Percentiles rank a stretch among this genome's conserved stretches.
These are phyloP conservation scores for Peribolospora baueri DNA, from an alignment of 768 basidiomycete species.

Conservation along the genomic window DNA sequence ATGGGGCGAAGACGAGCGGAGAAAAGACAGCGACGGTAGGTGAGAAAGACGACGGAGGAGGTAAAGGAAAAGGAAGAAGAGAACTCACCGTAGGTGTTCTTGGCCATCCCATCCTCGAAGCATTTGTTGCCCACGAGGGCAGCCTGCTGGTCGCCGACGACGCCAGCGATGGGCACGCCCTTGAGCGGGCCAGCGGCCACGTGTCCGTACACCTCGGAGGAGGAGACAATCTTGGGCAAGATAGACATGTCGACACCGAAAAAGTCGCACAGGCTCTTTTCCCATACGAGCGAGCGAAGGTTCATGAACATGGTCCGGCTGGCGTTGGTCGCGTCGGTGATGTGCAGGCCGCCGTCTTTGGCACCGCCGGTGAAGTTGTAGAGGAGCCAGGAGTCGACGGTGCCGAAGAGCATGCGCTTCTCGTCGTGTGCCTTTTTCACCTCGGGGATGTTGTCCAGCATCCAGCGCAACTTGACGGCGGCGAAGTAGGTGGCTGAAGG, in stretches of 20 bases:
- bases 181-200: constrained; percentile 24
- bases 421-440: constrained; percentile 53
- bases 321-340: constrained; percentile 85
- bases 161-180: constrained; percentile 65
- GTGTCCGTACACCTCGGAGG: constrained; percentile 73
- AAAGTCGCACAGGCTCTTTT: constrained; percentile 55
- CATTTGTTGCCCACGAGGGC: constrained; percentile 94
- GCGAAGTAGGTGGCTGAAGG: constrained; percentile 59
- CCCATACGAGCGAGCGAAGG: constrained; percentile 57
- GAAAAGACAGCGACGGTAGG: background rate
- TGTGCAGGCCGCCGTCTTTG: constrained; percentile 36
- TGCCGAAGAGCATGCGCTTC: constrained; percentile 71
- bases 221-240: constrained; percentile 66
- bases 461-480: constrained; percentile 39
- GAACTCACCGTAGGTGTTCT: constrained; percentile 58
- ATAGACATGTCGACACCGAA: constrained; percentile 55
- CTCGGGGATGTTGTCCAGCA: constrained; percentile 61
- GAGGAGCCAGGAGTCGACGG: constrained; percentile 87
- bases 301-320: constrained; percentile 86
- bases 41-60: background rate
- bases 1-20: background rate
- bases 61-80: background rate
- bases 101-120: constrained; percentile 64
- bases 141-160: constrained; percentile 96
- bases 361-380: constrained; percentile 72